phyloP scores from a whole-genome alignment of 1,284 basidiomycete species.

The Microbotryomycetes sp. region DNA sequence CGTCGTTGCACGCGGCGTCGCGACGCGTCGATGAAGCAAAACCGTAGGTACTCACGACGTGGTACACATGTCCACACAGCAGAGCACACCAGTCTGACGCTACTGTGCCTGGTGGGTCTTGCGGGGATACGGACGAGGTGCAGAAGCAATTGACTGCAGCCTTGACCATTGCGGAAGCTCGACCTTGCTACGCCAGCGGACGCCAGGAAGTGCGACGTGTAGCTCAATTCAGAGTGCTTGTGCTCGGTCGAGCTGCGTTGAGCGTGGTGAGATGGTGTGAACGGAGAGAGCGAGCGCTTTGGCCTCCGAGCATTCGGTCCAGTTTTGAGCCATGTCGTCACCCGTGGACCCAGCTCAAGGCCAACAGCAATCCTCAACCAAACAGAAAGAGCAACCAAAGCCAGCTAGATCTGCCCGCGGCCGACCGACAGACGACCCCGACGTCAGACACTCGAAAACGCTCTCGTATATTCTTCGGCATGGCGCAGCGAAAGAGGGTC shows the following conservation, averaged over 20 bases:
- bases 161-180: too few species aligned
- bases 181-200: too few species aligned
- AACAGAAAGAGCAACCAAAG: background rate
- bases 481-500: constrained; percentile 65
- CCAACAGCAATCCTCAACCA: background rate
- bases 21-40: background rate
- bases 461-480: constrained; percentile 78
- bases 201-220: too few species aligned
- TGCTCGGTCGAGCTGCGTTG: background rate
- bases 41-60: background rate
- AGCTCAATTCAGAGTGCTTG: background rate
- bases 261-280: background rate
- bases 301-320: too few species aligned
- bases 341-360: background rate
- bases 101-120: background rate
- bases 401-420: constrained; percentile 30
- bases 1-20: background rate
- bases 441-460: constrained; percentile 59
- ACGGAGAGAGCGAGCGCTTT: too few species aligned
- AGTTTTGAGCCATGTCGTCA: background rate
- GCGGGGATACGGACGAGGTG: background rate
- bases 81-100: background rate
- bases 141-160: background rate
- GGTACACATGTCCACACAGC: background rate
- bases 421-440: constrained; percentile 44